Percentiles rank a stretch among this genome's conserved stretches.
Conservation (phyloP, 1,284 basidiomycete species). For the Farysia itapuensis region DNA sequence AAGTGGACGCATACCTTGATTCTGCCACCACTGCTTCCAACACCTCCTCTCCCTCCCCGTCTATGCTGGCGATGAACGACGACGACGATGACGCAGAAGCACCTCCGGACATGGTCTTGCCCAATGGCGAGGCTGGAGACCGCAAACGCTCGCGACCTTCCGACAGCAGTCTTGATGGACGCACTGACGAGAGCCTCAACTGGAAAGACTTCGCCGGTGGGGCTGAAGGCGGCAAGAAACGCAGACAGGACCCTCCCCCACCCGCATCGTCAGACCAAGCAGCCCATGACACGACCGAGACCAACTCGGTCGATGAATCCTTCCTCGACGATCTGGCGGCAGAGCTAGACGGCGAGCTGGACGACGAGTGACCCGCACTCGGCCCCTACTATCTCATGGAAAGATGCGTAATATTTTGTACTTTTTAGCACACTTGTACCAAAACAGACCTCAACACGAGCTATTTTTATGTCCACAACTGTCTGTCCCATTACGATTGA, state of each 20-base stretch:
- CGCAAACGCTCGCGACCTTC: slow-evolving; percentile 2
- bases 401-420: too few relatives aligned
- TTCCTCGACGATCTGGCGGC: slow-evolving; percentile 50
- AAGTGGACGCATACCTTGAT: slow-evolving; percentile 77
- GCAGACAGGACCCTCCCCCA: slow-evolving; percentile 1
- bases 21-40: slow-evolving; percentile 41
- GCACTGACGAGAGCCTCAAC: slow-evolving; percentile 2
- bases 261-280: neutral
- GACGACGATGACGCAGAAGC: slow-evolving; percentile 1
- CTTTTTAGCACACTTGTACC: too few relatives aligned
- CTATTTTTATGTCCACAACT: too few relatives aligned
- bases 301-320: slow-evolving; percentile 24
- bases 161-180: too few relatives aligned
- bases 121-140: neutral
- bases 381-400: too few relatives aligned
- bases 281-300: neutral
- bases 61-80: slow-evolving; percentile 2
- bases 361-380: slow-evolving; percentile 18
- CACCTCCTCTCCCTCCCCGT: slow-evolving; percentile 17
- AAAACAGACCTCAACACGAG: too few relatives aligned
- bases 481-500: too few relatives aligned
- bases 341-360: slow-evolving; percentile 50
- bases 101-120: neutral
- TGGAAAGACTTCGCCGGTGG: neutral
- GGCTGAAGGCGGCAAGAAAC: slow-evolving; percentile 39